Evolutionary conservation across 768 basidiomycete genomes (phyloP), one percentile per base, ranked within the genome.

Genomic region (Gloeostereum incarnatum): DNA sequence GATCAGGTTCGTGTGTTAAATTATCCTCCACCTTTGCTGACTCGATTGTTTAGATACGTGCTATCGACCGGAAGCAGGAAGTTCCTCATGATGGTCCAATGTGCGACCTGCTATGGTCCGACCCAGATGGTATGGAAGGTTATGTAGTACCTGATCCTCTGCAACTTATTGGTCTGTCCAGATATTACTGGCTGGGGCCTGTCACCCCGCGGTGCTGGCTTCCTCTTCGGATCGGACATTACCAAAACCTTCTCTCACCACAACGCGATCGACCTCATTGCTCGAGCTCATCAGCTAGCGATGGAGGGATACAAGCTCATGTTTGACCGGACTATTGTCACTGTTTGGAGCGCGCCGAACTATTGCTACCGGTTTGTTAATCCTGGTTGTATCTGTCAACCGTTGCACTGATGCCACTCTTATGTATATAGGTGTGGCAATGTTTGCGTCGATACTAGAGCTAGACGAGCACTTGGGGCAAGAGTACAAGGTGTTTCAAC

Each of bases 81-180:
- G 94, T 98, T 17, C 94, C 94, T 19, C 94, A 98, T 57, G 94
- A 98, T 54, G 94, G 94, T 9, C 81, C 92, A 6, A 97, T 98
- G 94, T 98, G 94, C 53, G 94, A 98, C 61, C 67, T 98, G 2
- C 68, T 98, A n/a, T 98, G 94, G 94, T 96, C 93, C 42, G 94
- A 98, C 66, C 94, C 94, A 31, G 94, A 98, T 58, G 93, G 92
- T 92, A 24, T 13, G 16, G 14, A 26, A 10, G 29, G 17, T 42
- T 27, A 0, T 26, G 18, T 25, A 32, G 9, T 47, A 34, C 18
- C 36, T 27, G 27, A 62, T 47, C 63, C 36, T 24, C 39, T 43
- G 40, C 20, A 38, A 11, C 30, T 30, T 11, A 9, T 36, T 22
- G 31, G 35, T 29, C 18, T 31, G 18, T 8, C 19, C 56, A 83